Percentiles rank a stretch among this genome's conserved stretches.
These are phyloP conservation scores for Pulveroboletus sp. DNA, from an alignment of 768 basidiomycete species.

Conservation along the genomic window DNA sequence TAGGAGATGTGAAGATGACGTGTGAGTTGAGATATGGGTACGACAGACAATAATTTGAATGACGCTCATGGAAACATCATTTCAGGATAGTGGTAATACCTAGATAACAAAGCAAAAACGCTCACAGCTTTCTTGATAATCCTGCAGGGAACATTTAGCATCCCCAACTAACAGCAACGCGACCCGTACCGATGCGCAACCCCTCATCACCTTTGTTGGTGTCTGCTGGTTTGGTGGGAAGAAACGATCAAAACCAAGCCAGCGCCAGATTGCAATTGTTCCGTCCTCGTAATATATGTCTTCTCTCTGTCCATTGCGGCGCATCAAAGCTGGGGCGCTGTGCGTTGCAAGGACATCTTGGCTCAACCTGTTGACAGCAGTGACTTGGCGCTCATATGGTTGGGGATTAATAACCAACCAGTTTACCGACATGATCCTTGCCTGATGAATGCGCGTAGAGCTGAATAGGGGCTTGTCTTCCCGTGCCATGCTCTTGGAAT, in stretches of 20 bases:
- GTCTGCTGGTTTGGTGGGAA: conserved; percentile 45
- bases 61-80: conserved; percentile 43
- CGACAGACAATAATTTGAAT: conserved; percentile 56
- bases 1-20: conserved; percentile 41
- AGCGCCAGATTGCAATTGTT: conserved; percentile 58
- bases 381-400: background rate
- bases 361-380: conserved; percentile 43
- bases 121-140: conserved; percentile 75
- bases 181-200: conserved; percentile 54
- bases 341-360: conserved; percentile 53
- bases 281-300: conserved; percentile 40
- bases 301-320: conserved; percentile 20
- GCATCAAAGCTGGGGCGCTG: conserved; percentile 50
- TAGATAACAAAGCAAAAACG: background rate
- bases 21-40: conserved; percentile 39
- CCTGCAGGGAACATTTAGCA: conserved; percentile 39
- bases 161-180: background rate
- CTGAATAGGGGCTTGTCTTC: conserved; percentile 79
- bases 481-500: conserved; percentile 40
- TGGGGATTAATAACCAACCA: conserved; percentile 41
- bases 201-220: conserved; percentile 42
- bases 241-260: conserved; percentile 63
- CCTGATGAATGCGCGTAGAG: conserved; percentile 60
- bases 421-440: conserved; percentile 56
- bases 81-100: conserved; percentile 2